Percentiles rank a stretch among this genome's conserved stretches.
Conservation (phyloP, 139 green algal genomes). For the Astrephomene gubernaculifera region DNA sequence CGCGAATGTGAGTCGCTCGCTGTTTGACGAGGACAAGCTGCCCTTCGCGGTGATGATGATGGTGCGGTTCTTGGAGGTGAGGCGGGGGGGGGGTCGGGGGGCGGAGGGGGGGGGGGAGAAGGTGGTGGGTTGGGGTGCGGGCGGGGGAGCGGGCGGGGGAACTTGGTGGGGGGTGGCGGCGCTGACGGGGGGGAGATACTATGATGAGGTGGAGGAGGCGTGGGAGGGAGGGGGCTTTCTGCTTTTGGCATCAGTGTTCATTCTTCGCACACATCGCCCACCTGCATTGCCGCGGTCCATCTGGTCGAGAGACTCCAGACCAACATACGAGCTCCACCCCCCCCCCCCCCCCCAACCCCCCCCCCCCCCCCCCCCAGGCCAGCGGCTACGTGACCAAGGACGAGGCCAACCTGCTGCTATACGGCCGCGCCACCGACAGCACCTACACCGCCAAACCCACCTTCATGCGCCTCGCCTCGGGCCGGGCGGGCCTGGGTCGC, state of each 20-base stretch:
- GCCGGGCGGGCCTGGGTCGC: background rate
- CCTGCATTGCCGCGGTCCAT: too few relatives aligned
- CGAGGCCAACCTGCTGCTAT: slow-evolving; percentile 58
- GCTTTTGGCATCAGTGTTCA: too few relatives aligned
- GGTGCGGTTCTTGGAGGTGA: slow-evolving; percentile 46
- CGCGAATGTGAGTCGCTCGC: slow-evolving; percentile 54
- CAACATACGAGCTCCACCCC: too few relatives aligned
- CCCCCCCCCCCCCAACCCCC: too few relatives aligned
- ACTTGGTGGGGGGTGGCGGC: too few relatives aligned
- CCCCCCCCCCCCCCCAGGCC: too few relatives aligned
- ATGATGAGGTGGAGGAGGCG: too few relatives aligned
- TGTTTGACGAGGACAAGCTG: slow-evolving; percentile 84
- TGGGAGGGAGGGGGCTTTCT: too few relatives aligned
- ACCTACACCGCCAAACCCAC: slow-evolving; percentile 47
- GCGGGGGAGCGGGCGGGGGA: background rate
- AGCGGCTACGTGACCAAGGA: slow-evolving; percentile 49
- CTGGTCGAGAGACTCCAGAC: too few relatives aligned
- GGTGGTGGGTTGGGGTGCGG: background rate
- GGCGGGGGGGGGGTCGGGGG: background rate
- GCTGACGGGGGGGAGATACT: too few relatives aligned
- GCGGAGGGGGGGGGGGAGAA: background rate
- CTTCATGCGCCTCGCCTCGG: slow-evolving; percentile 43
- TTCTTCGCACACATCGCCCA: too few relatives aligned
- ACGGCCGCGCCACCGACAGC: slow-evolving; percentile 45
- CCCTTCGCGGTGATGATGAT: slow-evolving; percentile 71